These are phyloP conservation scores for Arachnopeziza araneosa DNA, from an alignment of 2,329 filamentous ascomycete genomes.

Conservation along the genomic window DNA sequence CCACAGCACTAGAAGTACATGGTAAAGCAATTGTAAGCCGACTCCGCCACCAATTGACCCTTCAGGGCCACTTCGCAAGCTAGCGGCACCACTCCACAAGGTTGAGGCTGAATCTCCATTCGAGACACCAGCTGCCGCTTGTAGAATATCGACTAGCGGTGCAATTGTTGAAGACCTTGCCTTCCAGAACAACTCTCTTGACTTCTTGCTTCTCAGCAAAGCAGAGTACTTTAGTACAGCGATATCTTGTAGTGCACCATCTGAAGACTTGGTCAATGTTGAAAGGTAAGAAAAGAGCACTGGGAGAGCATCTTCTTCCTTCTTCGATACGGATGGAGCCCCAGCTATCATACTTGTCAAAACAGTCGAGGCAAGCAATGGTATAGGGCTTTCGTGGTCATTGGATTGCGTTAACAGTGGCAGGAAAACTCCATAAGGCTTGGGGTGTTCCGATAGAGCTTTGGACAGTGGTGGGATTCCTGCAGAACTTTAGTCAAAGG, in stretches of 20 bases:
- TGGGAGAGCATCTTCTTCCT: conserved; percentile 63
- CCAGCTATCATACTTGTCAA: conserved; percentile 71
- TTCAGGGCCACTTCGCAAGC: conserved; percentile 54
- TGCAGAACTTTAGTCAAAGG: conserved; percentile 33
- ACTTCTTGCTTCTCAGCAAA: conserved; percentile 67
- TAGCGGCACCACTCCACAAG: conserved; percentile 53
- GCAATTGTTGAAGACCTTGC: conserved; percentile 79
- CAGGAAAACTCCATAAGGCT: conserved; percentile 79
- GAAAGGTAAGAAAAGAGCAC: conserved; percentile 83
- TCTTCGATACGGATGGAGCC: conserved; percentile 55
- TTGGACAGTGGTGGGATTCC: conserved; percentile 75
- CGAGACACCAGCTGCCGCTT: conserved; percentile 68
- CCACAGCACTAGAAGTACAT: conserved; percentile 90
- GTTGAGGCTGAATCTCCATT: conserved; percentile 57
- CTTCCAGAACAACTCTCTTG: conserved; percentile 83
- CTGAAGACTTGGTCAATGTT: conserved; percentile 73
- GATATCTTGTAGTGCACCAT: conserved; percentile 90
- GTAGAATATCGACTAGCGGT: conserved; percentile 77
- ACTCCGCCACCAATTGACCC: conserved; percentile 71
- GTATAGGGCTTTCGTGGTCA: conserved; percentile 70
- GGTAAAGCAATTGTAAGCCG: conserved; percentile 87
- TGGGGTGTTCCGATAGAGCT: conserved; percentile 65
- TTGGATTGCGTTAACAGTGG: conserved; percentile 78
- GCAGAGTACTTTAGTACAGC: conserved; percentile 88
- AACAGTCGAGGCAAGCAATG: conserved; percentile 83